Conservation (phyloP, 306 rosid genomes). For the Corylus heterophylla region DNA sequence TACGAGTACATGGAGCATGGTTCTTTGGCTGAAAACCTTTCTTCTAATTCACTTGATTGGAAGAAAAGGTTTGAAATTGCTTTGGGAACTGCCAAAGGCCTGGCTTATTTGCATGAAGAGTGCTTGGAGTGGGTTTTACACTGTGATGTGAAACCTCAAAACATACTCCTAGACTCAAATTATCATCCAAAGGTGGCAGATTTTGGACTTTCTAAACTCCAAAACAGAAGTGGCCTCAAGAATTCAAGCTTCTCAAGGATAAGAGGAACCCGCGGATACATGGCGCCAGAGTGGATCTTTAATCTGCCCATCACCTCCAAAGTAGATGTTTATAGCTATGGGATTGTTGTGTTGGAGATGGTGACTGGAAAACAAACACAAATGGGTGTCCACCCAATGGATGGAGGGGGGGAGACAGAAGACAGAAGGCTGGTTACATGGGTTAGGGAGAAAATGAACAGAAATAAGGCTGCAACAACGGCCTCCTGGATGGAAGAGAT, state of each 20-base stretch:
- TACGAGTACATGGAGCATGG: slow-evolving; percentile 58
- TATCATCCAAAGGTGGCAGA: slow-evolving; percentile 64
- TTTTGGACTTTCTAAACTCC: slow-evolving; percentile 56
- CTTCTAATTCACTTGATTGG: slow-evolving; percentile 42
- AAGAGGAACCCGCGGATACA: slow-evolving; percentile 68
- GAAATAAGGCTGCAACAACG: neutral
- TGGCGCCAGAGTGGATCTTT: slow-evolving; percentile 72
- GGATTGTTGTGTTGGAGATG: slow-evolving; percentile 63
- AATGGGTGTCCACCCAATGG: slow-evolving; percentile 2
- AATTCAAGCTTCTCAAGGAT: slow-evolving; percentile 40
- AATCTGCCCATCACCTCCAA: slow-evolving; percentile 59
- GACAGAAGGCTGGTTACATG: slow-evolving; percentile 42
- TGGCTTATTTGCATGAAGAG: slow-evolving; percentile 67
- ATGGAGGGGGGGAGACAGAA: slow-evolving; percentile 23
- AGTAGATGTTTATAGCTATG: slow-evolving; percentile 68
- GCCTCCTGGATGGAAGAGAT: slow-evolving; percentile 44
- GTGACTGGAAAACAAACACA: slow-evolving; percentile 45
- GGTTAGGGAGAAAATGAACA: slow-evolving; percentile 34
- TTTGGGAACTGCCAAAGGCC: slow-evolving; percentile 52
- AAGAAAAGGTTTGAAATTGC: slow-evolving; percentile 50
- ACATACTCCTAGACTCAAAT: slow-evolving; percentile 51
- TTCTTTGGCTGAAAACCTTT: slow-evolving; percentile 39
- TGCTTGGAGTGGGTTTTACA: slow-evolving; percentile 74
- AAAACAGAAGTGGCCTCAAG: slow-evolving; percentile 30
- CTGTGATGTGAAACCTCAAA: slow-evolving; percentile 72